These are phyloP conservation scores for Orbilia quercus DNA, from an alignment of 2,329 filamentous ascomycete genomes.

Conservation along the genomic window DNA sequence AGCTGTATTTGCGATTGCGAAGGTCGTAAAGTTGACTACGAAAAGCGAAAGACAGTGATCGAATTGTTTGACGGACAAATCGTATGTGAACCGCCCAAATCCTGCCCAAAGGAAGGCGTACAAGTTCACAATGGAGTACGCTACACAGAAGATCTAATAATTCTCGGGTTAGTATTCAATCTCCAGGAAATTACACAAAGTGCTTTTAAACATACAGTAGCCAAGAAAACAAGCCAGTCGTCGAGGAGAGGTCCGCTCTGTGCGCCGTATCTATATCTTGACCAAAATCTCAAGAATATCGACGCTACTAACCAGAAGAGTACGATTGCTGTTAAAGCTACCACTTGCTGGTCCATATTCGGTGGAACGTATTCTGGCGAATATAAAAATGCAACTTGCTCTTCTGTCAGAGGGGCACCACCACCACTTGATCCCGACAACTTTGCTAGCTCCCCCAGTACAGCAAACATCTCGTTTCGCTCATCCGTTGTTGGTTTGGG, in stretches of 20 bases:
- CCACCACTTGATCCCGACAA: constrained; percentile 19
- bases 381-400: constrained; percentile 32
- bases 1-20: constrained; percentile 47
- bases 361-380: constrained; percentile 45
- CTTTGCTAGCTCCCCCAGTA: constrained; percentile 30
- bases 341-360: constrained; percentile 28
- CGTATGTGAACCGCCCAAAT: constrained; percentile 48
- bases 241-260: constrained; percentile 34
- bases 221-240: constrained; percentile 50
- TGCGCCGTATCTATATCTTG: constrained; percentile 38
- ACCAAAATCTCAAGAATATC: constrained; percentile 43
- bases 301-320: constrained; percentile 38
- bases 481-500: constrained; percentile 51
- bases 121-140: constrained; percentile 31
- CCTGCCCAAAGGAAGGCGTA: constrained; percentile 49
- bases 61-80: constrained; percentile 34
- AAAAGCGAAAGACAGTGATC: constrained; percentile 37
- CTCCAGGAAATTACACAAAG: not conserved
- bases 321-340: constrained; percentile 32
- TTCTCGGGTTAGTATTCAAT: not conserved
- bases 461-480: constrained; percentile 41
- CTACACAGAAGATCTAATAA: constrained; percentile 36
- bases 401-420: constrained; percentile 22
- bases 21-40: constrained; percentile 44
- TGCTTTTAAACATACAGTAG: constrained; percentile 29